Evolutionary conservation across 108 stramenopile genomes (phyloP), one percentile per base, ranked within the genome.

Genomic region (Skeletonema menzelii): DNA sequence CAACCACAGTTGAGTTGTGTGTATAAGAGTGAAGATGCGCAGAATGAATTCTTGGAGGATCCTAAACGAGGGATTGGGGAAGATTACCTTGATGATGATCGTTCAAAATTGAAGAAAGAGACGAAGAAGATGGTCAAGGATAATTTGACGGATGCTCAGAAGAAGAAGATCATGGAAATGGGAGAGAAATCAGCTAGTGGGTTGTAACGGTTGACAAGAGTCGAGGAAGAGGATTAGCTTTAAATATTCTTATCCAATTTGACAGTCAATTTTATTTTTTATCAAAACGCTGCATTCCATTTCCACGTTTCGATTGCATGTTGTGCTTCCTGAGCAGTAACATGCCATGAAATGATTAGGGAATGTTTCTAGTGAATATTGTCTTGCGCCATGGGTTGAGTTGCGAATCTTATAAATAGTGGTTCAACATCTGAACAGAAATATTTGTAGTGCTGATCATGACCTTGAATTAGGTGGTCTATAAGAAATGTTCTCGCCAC

Each of bases 1-100:
- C 82, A 88, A 35, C 97, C 97, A 5, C 97, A 97, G 65, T 73
- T 97, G 72, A 91, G 89, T 63, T 97, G 97, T 68, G 97, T 97
- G 12, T 97, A 95, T 84, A 91, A 95, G 77, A 92, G 91, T 69
- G 95, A 88, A 53, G 97, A 97, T 77, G 97, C 97, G 4, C 97
- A 97, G 72, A 97, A 97, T 79, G 97, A 97, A 63, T 97, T 97
- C 66, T 81, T 97, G 62, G 87, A 85, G 65, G 91, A 96, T 85
- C 97, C 97, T 3, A 96, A 95, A 80, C 64, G 89, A 55, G 95
- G 95, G 13, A 85, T 97, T 72, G 96, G 96, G 3, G 96, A 97
- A 78, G 96, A 97, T 71, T 91, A 94, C 68, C 88, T 89, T 53
- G 96, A 97, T 70, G 94, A 97, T 65, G 94, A 97, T 69, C 77